These are phyloP conservation scores for Capronia americana DNA, from an alignment of 2,329 filamentous ascomycete species.

Conservation along the genomic window DNA sequence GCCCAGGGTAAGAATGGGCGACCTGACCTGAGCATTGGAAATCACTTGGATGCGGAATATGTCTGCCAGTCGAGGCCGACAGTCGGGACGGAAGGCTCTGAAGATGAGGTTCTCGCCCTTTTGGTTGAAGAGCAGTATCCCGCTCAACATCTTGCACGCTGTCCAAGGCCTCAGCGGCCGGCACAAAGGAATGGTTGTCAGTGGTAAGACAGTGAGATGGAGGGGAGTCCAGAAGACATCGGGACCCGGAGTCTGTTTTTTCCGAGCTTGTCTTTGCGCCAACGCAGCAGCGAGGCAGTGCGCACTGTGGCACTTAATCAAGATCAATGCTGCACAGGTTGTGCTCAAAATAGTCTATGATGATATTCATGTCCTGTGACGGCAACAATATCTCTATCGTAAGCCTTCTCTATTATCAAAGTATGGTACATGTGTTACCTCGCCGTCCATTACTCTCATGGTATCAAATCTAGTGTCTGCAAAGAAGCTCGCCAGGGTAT, in stretches of 20 bases:
- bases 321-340: not conserved
- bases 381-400: not conserved
- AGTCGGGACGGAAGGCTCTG: slow-evolving; percentile 97
- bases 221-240: not conserved
- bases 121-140: slow-evolving; percentile 97
- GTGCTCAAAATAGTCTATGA: not conserved
- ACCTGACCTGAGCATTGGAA: slow-evolving; percentile 95
- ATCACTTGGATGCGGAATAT: slow-evolving; percentile 99
- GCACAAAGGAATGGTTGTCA: slow-evolving; percentile 10
- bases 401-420: slow-evolving; percentile 2
- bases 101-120: slow-evolving; percentile 99
- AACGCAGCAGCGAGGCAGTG: not conserved
- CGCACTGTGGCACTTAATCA: not conserved
- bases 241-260: slow-evolving; percentile 1
- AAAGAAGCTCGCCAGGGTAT: slow-evolving; percentile 1
- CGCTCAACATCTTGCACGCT: slow-evolving; percentile 76
- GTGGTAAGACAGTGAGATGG: slow-evolving; percentile 11
- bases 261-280: not conserved
- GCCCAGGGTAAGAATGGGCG: slow-evolving; percentile 93
- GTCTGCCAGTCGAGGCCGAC: slow-evolving; percentile 93
- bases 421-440: not conserved
- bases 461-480: not conserved
- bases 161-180: slow-evolving; percentile 26
- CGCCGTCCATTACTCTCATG: not conserved
- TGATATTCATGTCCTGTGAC: not conserved